phyloP scores from a whole-genome alignment of 331 rosid species.

The Ulmus americana region DNA sequence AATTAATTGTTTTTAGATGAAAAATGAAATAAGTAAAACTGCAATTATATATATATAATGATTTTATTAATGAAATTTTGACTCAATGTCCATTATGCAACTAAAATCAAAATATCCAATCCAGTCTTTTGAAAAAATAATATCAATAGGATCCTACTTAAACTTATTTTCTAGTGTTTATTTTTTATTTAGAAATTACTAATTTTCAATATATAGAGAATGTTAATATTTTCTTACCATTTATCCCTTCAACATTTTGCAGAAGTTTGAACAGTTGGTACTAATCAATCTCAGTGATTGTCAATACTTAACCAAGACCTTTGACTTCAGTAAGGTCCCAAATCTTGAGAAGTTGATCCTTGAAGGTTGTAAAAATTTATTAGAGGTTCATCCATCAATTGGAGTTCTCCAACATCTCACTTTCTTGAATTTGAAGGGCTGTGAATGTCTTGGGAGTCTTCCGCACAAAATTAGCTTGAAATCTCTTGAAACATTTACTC shows the following conservation, averaged over 20 bases:
- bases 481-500: neutral
- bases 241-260: neutral
- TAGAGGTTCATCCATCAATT: neutral
- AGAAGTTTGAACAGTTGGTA: neutral
- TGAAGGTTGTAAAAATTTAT: neutral
- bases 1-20: too few species aligned
- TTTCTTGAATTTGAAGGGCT: neutral
- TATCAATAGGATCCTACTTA: too few species aligned
- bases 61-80: too few species aligned
- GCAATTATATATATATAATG: too few species aligned
- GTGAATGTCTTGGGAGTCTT: neutral
- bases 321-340: neutral
- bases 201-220: neutral
- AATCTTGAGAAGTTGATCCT: conserved; percentile 1
- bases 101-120: too few species aligned
- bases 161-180: too few species aligned
- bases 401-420: neutral
- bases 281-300: neutral
- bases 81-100: too few species aligned
- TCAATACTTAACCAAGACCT: neutral
- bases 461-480: neutral
- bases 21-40: too few species aligned
- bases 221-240: neutral
- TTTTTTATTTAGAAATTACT: neutral
- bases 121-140: too few species aligned